Percentiles rank a stretch among this genome's conserved stretches.
Evolutionary conservation across 129 eudicot genomes (phyloP).

Genomic region (Escallonia herrerae): DNA sequence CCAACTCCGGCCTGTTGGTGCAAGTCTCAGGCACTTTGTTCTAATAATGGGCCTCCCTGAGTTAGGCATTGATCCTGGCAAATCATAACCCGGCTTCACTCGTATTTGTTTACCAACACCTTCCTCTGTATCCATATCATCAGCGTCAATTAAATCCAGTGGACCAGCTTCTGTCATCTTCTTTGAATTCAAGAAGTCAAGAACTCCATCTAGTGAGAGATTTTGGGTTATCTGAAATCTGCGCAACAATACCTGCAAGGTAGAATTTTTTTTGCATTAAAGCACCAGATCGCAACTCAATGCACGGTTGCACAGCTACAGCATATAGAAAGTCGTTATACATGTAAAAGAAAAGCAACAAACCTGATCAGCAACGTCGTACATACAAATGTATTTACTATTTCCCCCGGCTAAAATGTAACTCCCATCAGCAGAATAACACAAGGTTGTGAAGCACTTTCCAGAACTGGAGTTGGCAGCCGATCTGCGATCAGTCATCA

Average conservation of each 20-base stretch:
- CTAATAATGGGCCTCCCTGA: conserved; percentile 80
- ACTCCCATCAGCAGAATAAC: conserved; percentile 94
- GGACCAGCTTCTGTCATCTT: conserved; percentile 98
- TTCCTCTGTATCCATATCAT: conserved; percentile 69
- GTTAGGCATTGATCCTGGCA: conserved; percentile 86
- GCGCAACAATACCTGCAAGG: conserved; percentile 70
- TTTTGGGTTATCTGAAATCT: conserved; percentile 86
- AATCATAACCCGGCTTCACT: conserved; percentile 44
- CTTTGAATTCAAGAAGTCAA: conserved; percentile 79
- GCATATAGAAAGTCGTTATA: no score
- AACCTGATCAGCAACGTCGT: conserved; percentile 98
- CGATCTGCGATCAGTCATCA: conserved; percentile 90
- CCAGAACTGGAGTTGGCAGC: conserved; percentile 84
- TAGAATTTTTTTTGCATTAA: background rate
- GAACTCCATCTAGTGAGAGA: conserved; percentile 89
- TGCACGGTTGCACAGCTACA: no score
- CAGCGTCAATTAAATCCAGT: conserved; percentile 74
- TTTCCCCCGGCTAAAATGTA: conserved; percentile 97
- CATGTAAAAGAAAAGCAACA: conserved; percentile 12
- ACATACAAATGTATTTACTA: conserved; percentile 91
- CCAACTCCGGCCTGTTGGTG: conserved; percentile 96
- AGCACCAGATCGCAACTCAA: no score
- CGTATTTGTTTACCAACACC: conserved; percentile 86
- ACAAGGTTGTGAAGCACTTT: conserved; percentile 85
- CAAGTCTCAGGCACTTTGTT: conserved; percentile 80